A percentile compares a stretch with the other conserved stretches of the same genome.
phyloP scores from a whole-genome alignment of 2,329 filamentous ascomycete species.

The Fusarium papillatum region DNA sequence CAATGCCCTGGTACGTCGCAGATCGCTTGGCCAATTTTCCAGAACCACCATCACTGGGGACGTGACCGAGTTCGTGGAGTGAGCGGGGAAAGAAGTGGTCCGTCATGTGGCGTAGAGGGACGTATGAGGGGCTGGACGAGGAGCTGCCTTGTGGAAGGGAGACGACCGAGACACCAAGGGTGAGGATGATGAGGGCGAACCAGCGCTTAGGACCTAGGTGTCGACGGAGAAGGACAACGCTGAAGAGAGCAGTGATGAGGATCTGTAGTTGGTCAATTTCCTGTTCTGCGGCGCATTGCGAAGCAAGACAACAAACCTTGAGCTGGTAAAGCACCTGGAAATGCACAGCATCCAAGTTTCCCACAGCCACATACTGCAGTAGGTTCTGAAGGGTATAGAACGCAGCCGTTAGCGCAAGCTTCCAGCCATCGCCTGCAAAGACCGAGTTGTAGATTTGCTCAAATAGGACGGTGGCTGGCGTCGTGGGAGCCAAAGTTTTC shows the following conservation, averaged over 20 bases:
- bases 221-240: slow-evolving; percentile 81
- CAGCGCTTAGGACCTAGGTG: slow-evolving; percentile 81
- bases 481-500: slow-evolving; percentile 80
- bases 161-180: slow-evolving; percentile 86
- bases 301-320: slow-evolving; percentile 67
- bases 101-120: slow-evolving; percentile 73
- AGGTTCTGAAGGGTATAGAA: slow-evolving; percentile 94
- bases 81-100: slow-evolving; percentile 83
- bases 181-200: slow-evolving; percentile 83
- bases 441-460: slow-evolving; percentile 84
- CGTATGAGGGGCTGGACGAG: slow-evolving; percentile 65
- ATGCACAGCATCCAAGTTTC: slow-evolving; percentile 91
- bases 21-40: slow-evolving; percentile 65
- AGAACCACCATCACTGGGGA: slow-evolving; percentile 37
- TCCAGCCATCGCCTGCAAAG: slow-evolving; percentile 94
- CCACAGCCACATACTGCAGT: slow-evolving; percentile 92
- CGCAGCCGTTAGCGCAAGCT: slow-evolving; percentile 88
- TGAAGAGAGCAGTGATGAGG: slow-evolving; percentile 90
- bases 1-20: slow-evolving; percentile 92
- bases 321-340: slow-evolving; percentile 96
- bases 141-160: slow-evolving; percentile 77
- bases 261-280: slow-evolving; percentile 64
- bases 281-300: background rate
- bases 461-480: slow-evolving; percentile 84
- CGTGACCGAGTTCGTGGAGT: slow-evolving; percentile 80